Base-by-base conservation (phyloP, 1,284 basidiomycete genomes). In the Leccinum brunneo-olivaceum region DNA sequence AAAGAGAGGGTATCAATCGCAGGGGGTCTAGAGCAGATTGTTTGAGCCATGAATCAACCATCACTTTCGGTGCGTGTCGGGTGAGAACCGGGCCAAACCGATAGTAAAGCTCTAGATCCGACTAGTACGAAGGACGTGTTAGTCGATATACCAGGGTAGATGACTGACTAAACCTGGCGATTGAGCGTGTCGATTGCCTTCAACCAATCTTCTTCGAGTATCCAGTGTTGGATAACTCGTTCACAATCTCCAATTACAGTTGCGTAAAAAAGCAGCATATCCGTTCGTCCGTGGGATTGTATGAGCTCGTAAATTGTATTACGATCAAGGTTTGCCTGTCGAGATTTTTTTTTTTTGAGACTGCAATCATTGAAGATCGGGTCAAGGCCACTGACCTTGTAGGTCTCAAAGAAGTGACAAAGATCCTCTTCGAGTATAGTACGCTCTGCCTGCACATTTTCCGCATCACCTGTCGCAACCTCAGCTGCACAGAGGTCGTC, bases 221-320 rank as follows among this genome's bases (percentile, higher is more conserved):
- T 73, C 82, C 90, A 95, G 60, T 98, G 85, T 53, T 91, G 87
- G n/a, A 95, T 78, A 6, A 98, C 90, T 8, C 87, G 80, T 47
- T 81, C 81, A 56, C 78, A 75, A 61, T 98, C 94, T 10, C 87
- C 85, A 34, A 93, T 76, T 9, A 84, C 72, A 4, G 77, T 80
- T 4, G 96, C 95, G 59, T 84, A 98, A 62, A 90, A 87, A 5
- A 98, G 74, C 53, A 94, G 90, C 66, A 98, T 83, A 57, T 97
- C 92, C 11, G 81, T 89, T 30, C 94, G 77, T 0, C 95, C 96
- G 59, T 98, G 95, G 8, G 86, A 84, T 62, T 89, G 83, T 47
- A 98, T 92, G 16, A 98, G 76, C 49, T 96, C 91, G 60, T 96
- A 98, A 0, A 90, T 78, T 0, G 92, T 92, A 32, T 77, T 75